phyloP scores from a whole-genome alignment of 768 basidiomycete genomes.

The Kwoniella heveanensis region DNA sequence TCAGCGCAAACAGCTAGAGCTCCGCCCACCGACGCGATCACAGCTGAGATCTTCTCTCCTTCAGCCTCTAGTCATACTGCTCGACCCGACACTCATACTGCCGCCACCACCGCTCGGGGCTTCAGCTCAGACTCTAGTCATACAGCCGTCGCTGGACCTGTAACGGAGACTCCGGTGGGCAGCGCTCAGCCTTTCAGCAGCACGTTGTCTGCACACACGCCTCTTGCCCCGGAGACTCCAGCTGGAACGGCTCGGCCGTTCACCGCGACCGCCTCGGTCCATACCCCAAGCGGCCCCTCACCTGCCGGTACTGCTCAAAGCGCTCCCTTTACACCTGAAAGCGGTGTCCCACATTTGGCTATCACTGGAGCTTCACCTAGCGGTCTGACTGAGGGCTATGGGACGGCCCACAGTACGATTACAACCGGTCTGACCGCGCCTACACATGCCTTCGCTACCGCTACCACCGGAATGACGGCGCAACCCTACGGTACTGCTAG shows the following conservation, averaged over 20 bases:
- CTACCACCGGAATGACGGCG: background rate
- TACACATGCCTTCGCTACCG: background rate
- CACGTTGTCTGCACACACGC: background rate
- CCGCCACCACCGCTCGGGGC: slow-evolving; percentile 7
- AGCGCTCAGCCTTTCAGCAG: slow-evolving; percentile 7
- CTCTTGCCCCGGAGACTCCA: background rate
- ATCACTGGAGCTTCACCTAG: slow-evolving; percentile 27
- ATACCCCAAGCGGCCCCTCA: slow-evolving; percentile 2
- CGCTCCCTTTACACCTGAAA: background rate
- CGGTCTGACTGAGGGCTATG: background rate
- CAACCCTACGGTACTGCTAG: background rate
- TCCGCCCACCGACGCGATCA: slow-evolving; percentile 3
- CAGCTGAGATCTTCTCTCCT: slow-evolving; percentile 15
- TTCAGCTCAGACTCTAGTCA: slow-evolving; percentile 11
- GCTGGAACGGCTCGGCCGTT: slow-evolving; percentile 14
- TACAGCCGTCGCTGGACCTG: slow-evolving; percentile 4
- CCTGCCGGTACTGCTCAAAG: slow-evolving; percentile 12
- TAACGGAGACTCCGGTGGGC: slow-evolving; percentile 5
- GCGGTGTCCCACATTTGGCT: slow-evolving; percentile 22
- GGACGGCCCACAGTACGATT: background rate
- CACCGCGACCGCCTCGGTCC: slow-evolving; percentile 3
- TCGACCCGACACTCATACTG: slow-evolving; percentile 7
- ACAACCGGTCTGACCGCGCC: slow-evolving; percentile 12
- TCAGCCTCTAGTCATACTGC: slow-evolving; percentile 16
- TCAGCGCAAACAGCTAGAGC: slow-evolving; percentile 8